Evolutionary conservation across 2,329 filamentous ascomycete species (phyloP), one percentile per base, ranked within the genome.

Genomic region (Diaporthe velutina): DNA sequence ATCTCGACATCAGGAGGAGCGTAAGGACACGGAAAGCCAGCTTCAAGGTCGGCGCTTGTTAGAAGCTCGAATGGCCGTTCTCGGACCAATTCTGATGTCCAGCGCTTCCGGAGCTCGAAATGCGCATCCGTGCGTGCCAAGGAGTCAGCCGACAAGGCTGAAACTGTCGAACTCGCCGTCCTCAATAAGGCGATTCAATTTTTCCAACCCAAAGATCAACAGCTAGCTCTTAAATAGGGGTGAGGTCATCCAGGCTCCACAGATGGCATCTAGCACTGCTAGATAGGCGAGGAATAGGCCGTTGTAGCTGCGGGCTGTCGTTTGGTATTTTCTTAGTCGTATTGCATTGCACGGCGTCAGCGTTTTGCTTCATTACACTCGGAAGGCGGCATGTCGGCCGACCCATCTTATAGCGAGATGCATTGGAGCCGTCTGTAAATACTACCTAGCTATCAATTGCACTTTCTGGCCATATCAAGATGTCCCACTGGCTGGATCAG

Each of bases 21-120:
- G 74, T 55, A 10, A 64, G 75, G 55, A 17, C 52, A 45, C 58
- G 75, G 22, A 73, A 58, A 57, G 66, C 71, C n/a, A 76, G 75
- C 38, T 52, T 35, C 58, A 76, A 54, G 55, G 33, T 61, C 30
- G 42, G 70, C 45, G 28, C 28, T 35, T 72, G 25, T n/a, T 52
- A 72, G 33, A 42, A 19, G 35, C 25, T 19, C 2, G 25, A 50
- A 25, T 72, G 45, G 35, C 35, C 17, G 5, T 55, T 28, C 19
- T 55, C 48, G 19, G 45, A 40, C 48, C 30, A 48, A 19, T 60
- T 61, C 28, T 52, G 35, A 64, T 28, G 45, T 40, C 48, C 17
- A 5, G n/a, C 30, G 22, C n/a, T 12, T 25, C 22, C 38, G 30
- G 13, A 6, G 12, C 10, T 38, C 45, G 4, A 38, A 4, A 30